These are phyloP conservation scores for Cichorium intybus DNA, from an alignment of 140 eudicot genomes.

Conservation along the genomic window DNA sequence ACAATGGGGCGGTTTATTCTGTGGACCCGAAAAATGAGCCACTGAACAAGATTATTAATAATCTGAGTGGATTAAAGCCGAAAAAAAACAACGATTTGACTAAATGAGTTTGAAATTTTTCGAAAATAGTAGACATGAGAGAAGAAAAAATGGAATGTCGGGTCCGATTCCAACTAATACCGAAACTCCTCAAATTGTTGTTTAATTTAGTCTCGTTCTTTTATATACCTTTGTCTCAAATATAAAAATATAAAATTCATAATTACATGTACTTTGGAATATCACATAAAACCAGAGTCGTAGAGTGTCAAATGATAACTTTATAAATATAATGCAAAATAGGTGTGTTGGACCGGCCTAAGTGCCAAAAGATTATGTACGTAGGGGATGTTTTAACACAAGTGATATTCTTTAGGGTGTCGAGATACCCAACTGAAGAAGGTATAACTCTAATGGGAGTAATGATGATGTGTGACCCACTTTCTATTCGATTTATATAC, in stretches of 20 bases:
- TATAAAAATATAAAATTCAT: neutral
- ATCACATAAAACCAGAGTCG: neutral
- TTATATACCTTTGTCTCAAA: neutral
- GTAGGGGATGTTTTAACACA: constrained; percentile 95
- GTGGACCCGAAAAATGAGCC: no score
- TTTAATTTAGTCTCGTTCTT: neutral
- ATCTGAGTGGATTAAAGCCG: no score
- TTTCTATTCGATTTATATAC: constrained; percentile 47
- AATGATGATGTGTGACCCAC: constrained; percentile 71
- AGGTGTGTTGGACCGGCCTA: no score
- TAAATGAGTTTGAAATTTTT: no score
- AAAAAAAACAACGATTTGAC: no score
- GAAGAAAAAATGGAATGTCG: no score
- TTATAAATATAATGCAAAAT: no score
- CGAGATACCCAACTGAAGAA: constrained; percentile 62
- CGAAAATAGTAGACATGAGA: no score
- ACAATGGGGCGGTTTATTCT: no score
- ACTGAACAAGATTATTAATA: no score
- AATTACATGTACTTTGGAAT: neutral
- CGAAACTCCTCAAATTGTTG: no score
- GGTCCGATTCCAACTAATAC: constrained; percentile 20
- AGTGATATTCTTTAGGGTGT: constrained; percentile 76
- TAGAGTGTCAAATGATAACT: neutral
- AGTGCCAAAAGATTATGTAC: no score
- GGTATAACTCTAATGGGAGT: constrained; percentile 77